Evolutionary conservation across 805 yeast species (phyloP).

Genomic region (Pichia thaimueangensis): DNA sequence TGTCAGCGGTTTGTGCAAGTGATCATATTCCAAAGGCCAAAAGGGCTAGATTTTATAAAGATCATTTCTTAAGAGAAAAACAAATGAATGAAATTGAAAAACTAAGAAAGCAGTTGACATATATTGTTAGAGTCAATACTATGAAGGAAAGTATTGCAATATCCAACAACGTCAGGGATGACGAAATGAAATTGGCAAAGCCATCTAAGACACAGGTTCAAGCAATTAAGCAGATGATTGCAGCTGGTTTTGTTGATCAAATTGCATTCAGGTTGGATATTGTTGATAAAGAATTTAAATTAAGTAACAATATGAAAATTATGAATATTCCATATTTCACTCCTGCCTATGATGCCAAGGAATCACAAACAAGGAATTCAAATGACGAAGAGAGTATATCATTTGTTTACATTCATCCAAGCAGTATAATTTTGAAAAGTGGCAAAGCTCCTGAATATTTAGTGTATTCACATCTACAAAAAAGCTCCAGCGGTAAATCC

Average conservation of each 20-base stretch:
- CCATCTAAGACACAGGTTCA: constrained; percentile 67
- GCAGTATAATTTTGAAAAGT: constrained; percentile 50
- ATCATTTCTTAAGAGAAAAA: constrained; percentile 69
- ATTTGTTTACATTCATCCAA: constrained; percentile 73
- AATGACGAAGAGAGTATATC: constrained; percentile 39
- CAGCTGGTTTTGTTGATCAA: constrained; percentile 91
- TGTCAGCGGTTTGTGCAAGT: constrained; percentile 82
- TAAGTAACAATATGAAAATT: constrained; percentile 52
- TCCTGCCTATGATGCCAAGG: constrained; percentile 37
- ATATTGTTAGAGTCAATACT: constrained; percentile 64
- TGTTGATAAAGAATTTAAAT: constrained; percentile 52
- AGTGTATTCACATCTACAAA: constrained; percentile 63
- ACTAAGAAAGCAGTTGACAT: constrained; percentile 70
- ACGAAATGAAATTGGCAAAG: constrained; percentile 49
- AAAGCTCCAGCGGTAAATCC: constrained; percentile 39
- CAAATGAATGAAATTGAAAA: constrained; percentile 80
- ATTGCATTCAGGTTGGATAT: constrained; percentile 80
- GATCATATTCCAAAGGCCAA: constrained; percentile 63
- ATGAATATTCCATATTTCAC: constrained; percentile 62
- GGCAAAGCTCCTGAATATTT: constrained; percentile 71
- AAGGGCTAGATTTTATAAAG: constrained; percentile 40
- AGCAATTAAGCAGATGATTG: constrained; percentile 82
- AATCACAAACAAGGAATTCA: constrained; percentile 14
- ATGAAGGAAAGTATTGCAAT: constrained; percentile 54
- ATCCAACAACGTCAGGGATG: constrained; percentile 30